A percentile compares a stretch with the other conserved stretches of the same genome.
These are phyloP conservation scores for Pleurotus giganteus DNA, from an alignment of 768 basidiomycete species.

Conservation along the genomic window DNA sequence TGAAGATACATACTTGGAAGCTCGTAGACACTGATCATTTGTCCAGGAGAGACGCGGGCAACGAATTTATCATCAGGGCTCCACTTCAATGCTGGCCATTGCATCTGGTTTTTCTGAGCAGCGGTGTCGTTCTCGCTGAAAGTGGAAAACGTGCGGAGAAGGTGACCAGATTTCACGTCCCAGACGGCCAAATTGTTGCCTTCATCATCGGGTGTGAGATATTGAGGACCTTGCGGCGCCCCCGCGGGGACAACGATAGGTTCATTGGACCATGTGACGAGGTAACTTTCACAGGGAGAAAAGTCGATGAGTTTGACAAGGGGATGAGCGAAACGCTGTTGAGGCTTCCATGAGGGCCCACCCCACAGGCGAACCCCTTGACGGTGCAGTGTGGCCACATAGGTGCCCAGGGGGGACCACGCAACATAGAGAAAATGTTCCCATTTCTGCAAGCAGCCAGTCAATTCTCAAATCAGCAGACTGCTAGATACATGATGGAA, in stretches of 20 bases:
- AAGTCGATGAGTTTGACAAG: constrained; percentile 95
- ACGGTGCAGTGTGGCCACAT: constrained; percentile 88
- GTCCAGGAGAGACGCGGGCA: constrained; percentile 83
- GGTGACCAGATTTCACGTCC: constrained; percentile 92
- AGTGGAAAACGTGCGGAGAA: constrained; percentile 88
- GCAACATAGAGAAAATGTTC: constrained; percentile 91
- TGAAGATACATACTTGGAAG: constrained; percentile 91
- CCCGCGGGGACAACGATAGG: constrained; percentile 84
- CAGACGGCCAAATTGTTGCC: constrained; percentile 98
- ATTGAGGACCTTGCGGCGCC: constrained; percentile 77
- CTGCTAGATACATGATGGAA: constrained; percentile 13
- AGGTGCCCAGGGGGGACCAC: constrained; percentile 98
- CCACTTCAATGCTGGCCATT: constrained; percentile 97
- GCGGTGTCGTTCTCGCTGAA: constrained; percentile 53
- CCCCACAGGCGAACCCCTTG: constrained; percentile 97
- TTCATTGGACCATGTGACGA: constrained; percentile 97
- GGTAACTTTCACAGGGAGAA: constrained; percentile 93
- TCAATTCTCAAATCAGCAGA: constrained; percentile 11
- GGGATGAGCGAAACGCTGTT: constrained; percentile 92
- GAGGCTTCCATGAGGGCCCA: constrained; percentile 84
- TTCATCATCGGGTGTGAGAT: constrained; percentile 91
- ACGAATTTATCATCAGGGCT: constrained; percentile 95
- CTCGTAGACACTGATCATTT: constrained; percentile 96
- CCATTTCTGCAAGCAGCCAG: constrained; percentile 65
- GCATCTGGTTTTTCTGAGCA: constrained; percentile 74